Base-by-base conservation (phyloP, 1,284 basidiomycete species). In the Leccinum fallax region DNA sequence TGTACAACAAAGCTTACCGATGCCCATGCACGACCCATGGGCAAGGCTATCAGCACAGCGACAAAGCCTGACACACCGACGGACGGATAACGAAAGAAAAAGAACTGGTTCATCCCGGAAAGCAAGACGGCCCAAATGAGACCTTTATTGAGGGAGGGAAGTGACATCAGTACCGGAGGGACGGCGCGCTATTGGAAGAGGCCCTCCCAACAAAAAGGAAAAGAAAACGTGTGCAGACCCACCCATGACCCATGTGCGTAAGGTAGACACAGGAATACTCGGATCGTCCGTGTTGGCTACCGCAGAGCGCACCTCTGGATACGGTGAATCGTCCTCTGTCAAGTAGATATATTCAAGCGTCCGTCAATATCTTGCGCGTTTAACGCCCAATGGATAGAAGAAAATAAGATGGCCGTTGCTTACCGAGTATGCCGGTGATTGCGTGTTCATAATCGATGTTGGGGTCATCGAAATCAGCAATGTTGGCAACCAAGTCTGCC, bases 241-340 rank as follows among this genome's bases (percentile, higher is more conserved):
- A 65, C 90, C 85, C 64, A 87, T 77, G 32, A 82, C 69, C 89
- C 89, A 93, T 30, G 85, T 80, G 26, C 91, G 85, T 64, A 91
- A 68, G 3, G 84, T 91, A 43, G 79, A 80, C 4, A 77, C 80
- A 3, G 87, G 88, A 70, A 90, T 86, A 38, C 76, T 73, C 8
- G 82, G 80, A 70, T 92, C 88, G 67, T 92, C 89, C 3, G 85
- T 87, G 71, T 90, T 89, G 48, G 87, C 83, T 26, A 92, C 90
- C 40, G 88, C 88, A 24, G 88, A 88, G 36, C 91, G 85, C 30
- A 93, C 90, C 70, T 92, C 89, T 8, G 88, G 88, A 71, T 92
- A 93, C 0, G 84, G 85, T 0, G 84, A 86, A 63, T 86, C 84
- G 59, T 84, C 82, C 73, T 85, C 82, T 74, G n/a, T 5, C 19